phyloP scores from a whole-genome alignment of 23 red algal species.

The Gracilaria domingensis region DNA sequence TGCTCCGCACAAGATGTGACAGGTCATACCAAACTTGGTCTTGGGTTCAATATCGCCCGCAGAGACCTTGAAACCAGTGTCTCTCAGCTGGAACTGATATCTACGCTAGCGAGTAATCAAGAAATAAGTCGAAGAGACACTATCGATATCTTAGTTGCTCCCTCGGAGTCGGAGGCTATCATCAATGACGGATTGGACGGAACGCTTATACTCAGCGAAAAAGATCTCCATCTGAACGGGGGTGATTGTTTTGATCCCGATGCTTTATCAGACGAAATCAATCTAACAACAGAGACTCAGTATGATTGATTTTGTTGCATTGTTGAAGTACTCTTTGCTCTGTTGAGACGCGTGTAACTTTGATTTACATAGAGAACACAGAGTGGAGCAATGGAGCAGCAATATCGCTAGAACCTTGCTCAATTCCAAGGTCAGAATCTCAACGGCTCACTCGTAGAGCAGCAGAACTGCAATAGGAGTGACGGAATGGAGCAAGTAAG shows the following conservation, averaged over 20 bases:
- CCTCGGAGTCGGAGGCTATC: constrained; percentile 9
- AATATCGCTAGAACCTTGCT: no score
- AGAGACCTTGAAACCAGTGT: constrained; percentile 35
- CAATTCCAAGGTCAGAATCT: no score
- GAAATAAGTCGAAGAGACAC: constrained; percentile 19
- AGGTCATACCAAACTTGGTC: constrained; percentile 59
- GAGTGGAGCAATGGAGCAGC: no score
- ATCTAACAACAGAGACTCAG: constrained; percentile 27
- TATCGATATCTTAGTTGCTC: constrained; percentile 30
- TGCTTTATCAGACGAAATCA: constrained; percentile 39
- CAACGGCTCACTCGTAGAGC: no score
- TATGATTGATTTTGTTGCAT: constrained; percentile 50
- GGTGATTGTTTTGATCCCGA: constrained; percentile 62
- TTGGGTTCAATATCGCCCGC: constrained; percentile 66
- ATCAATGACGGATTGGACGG: constrained; percentile 66
- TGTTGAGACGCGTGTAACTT: no score
- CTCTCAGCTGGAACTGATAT: constrained; percentile 15
- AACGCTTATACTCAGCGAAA: constrained; percentile 37
- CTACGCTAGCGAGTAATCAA: constrained; percentile 6
- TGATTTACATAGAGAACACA: no score
- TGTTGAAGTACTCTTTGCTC: no score
- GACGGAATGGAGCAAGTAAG: no score
- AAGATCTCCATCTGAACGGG: constrained; percentile 33
- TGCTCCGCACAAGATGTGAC: constrained; percentile 12
- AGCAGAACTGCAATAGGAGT: no score